Conservation (phyloP, 371 early-diverging fungal genomes). For the Blastocladiella emersonii region DNA sequence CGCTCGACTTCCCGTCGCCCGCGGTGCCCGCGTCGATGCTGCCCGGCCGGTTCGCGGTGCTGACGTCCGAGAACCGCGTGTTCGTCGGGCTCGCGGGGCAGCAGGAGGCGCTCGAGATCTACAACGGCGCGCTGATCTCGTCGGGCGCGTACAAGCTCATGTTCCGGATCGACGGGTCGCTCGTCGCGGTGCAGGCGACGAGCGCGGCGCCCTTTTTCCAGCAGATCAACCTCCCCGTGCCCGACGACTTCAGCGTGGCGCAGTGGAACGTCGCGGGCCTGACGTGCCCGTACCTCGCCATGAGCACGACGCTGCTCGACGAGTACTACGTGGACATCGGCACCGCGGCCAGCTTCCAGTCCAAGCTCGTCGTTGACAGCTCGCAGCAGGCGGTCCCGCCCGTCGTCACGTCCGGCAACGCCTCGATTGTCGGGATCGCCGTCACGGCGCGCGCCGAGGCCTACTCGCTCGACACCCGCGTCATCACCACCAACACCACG, state of each 20-base stretch:
- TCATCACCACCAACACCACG: too few relatives aligned
- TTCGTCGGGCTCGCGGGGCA: background rate
- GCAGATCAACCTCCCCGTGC: background rate
- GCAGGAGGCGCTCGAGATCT: background rate
- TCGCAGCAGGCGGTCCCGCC: too few relatives aligned
- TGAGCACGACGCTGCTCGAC: background rate
- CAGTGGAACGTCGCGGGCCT: background rate
- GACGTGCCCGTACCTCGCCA: background rate
- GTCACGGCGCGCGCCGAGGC: too few relatives aligned
- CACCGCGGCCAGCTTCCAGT: too few relatives aligned
- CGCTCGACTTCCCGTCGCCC: too few relatives aligned
- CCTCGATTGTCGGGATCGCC: too few relatives aligned
- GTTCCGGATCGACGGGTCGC: background rate
- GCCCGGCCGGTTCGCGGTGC: conserved; percentile 9
- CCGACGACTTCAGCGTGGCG: background rate
- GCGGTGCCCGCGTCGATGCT: too few relatives aligned
- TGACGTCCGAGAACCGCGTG: conserved; percentile 15
- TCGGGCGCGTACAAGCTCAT: background rate
- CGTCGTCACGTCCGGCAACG: too few relatives aligned
- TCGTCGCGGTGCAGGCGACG: background rate
- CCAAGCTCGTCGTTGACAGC: too few relatives aligned
- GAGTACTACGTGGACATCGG: background rate
- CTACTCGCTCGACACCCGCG: too few relatives aligned
- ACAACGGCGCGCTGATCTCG: background rate
- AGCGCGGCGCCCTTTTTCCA: background rate